Conservation (phyloP, 495 filamentous ascomycete species). For the Aspergillus wentii region DNA sequence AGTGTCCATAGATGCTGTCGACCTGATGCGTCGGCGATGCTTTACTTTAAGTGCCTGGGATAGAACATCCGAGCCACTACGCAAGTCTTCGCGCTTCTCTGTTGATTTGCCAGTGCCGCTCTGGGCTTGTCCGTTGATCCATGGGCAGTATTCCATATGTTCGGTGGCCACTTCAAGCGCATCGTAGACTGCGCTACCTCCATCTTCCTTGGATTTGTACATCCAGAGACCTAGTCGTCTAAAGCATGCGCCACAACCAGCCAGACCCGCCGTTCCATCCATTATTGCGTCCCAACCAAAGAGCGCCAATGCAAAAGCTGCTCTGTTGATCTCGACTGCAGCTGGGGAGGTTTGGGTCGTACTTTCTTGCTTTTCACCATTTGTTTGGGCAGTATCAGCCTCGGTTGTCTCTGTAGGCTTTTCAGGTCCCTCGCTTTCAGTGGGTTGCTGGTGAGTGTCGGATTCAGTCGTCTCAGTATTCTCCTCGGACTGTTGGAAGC, state of each 20-base stretch:
- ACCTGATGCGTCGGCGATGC: conserved; percentile 31
- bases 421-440: conserved; percentile 19
- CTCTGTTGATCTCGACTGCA: conserved; percentile 44
- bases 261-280: conserved; percentile 62
- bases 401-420: conserved; percentile 7
- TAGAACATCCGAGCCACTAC: conserved; percentile 44
- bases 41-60: conserved; percentile 35
- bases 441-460: conserved; percentile 17
- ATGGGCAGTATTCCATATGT: conserved; percentile 80
- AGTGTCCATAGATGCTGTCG: conserved; percentile 18
- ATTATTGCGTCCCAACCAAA: conserved; percentile 79
- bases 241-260: conserved; percentile 78
- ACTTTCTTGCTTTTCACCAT: conserved; percentile 6
- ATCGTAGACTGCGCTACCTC: conserved; percentile 52
- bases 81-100: conserved; percentile 25
- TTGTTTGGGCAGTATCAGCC: conserved; percentile 3
- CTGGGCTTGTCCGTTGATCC: conserved; percentile 62
- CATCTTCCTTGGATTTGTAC: conserved; percentile 61
- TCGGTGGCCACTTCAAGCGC: conserved; percentile 61
- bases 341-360: conserved; percentile 5
- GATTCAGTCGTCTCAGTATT: conserved; percentile 5
- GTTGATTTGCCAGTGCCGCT: conserved; percentile 34
- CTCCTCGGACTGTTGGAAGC: conserved; percentile 19
- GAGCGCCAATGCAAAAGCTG: conserved; percentile 70
- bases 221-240: conserved; percentile 91